A percentile compares a stretch with the other conserved stretches of the same genome.
These are phyloP conservation scores for Astrephomene gubernaculifera DNA, from an alignment of 139 green algal genomes.

Conservation along the genomic window DNA sequence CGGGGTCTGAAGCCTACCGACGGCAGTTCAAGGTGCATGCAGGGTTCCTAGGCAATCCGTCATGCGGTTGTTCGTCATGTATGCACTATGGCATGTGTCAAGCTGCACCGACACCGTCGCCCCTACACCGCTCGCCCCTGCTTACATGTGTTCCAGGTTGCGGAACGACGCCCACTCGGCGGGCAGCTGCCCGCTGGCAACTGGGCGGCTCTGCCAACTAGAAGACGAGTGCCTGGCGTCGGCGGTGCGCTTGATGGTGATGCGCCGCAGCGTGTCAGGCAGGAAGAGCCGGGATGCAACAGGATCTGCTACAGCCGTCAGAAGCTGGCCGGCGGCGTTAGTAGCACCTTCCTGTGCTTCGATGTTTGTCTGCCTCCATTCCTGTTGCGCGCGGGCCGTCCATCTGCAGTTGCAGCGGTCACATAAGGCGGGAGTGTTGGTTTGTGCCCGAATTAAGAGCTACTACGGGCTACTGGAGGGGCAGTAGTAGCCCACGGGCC, in stretches of 20 bases:
- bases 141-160: slow-evolving; percentile 31
- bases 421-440: background rate
- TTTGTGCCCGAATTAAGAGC: background rate
- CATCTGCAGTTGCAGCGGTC: background rate
- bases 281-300: background rate
- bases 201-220: background rate
- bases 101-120: too few species aligned
- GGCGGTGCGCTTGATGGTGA: slow-evolving; percentile 32
- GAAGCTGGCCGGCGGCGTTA: too few species aligned
- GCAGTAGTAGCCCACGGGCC: background rate
- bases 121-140: too few species aligned
- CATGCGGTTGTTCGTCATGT: too few species aligned
- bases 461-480: too few species aligned
- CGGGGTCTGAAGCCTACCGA: too few species aligned
- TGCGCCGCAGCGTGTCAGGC: slow-evolving; percentile 15
- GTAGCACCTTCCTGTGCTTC: background rate
- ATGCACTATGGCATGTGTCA: too few species aligned
- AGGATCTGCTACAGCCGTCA: background rate
- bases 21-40: too few species aligned
- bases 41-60: too few species aligned
- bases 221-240: background rate
- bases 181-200: background rate
- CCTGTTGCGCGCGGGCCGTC: background rate
- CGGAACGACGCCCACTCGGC: slow-evolving; percentile 8
- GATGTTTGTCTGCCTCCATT: too few species aligned